These are phyloP conservation scores for Cercospora sp. DNA, from an alignment of 2,329 filamentous ascomycete species.

Conservation along the genomic window DNA sequence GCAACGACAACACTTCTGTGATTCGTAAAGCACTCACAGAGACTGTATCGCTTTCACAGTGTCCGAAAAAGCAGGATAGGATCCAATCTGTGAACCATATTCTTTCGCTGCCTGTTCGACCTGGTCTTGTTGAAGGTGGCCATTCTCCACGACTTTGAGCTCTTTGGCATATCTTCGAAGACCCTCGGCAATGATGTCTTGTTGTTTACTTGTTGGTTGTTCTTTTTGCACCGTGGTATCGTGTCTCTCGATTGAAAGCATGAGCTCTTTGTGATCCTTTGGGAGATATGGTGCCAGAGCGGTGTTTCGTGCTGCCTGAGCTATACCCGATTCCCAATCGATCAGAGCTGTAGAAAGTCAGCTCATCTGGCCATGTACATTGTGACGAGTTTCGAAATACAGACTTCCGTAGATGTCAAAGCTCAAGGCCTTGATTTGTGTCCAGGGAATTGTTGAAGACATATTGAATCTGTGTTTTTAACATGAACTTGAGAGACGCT, in stretches of 20 bases:
- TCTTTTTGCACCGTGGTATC: constrained; percentile 53
- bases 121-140: constrained; percentile 51
- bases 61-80: constrained; percentile 61
- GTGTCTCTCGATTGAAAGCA: constrained; percentile 49
- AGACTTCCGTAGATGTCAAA: constrained; percentile 75
- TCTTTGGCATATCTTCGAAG: constrained; percentile 36
- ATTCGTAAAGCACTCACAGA: constrained; percentile 36
- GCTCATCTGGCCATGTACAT: neutral
- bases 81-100: constrained; percentile 55
- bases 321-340: constrained; percentile 72
- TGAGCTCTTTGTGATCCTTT: constrained; percentile 46
- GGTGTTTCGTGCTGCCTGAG: constrained; percentile 51
- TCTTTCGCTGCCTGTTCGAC: constrained; percentile 44
- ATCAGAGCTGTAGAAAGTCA: constrained; percentile 54
- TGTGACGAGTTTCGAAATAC: neutral
- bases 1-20: neutral
- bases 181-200: constrained; percentile 49
- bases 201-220: constrained; percentile 61
- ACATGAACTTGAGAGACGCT: neutral
- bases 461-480: constrained; percentile 13
- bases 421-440: constrained; percentile 53
- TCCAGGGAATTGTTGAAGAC: constrained; percentile 34
- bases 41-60: constrained; percentile 55
- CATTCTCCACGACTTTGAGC: constrained; percentile 49
- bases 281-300: constrained; percentile 52